These are phyloP conservation scores for Trichophyton simii DNA, from an alignment of 2,329 filamentous ascomycete species.

Conservation along the genomic window DNA sequence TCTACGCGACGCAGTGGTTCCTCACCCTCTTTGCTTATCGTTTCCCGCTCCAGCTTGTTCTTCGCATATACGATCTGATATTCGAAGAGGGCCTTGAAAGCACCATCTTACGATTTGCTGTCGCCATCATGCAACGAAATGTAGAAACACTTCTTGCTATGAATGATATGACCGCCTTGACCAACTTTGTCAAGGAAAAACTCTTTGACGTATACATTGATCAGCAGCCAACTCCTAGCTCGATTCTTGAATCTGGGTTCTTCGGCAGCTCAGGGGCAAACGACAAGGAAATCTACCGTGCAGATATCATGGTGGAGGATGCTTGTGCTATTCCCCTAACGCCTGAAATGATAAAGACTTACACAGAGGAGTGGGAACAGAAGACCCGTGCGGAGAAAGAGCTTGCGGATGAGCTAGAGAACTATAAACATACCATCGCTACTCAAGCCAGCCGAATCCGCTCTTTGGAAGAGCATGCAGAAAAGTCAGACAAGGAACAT, in stretches of 20 bases:
- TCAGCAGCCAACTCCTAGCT: conserved; percentile 79
- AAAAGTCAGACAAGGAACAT: conserved; percentile 81
- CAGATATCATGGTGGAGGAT: conserved; percentile 84
- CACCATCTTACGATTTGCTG: conserved; percentile 85
- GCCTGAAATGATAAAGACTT: conserved; percentile 65
- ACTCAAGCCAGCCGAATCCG: conserved; percentile 65
- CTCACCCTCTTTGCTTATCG: conserved; percentile 96
- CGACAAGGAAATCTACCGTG: conserved; percentile 92
- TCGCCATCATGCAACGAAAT: conserved; percentile 95
- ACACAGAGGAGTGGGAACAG: conserved; percentile 84
- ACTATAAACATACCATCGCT: conserved; percentile 53
- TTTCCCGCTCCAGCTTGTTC: conserved; percentile 87
- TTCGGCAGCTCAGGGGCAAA: conserved; percentile 81
- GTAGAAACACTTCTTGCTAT: conserved; percentile 62
- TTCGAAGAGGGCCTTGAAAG: conserved; percentile 77
- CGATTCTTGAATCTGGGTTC: conserved; percentile 89
- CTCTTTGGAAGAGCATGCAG: conserved; percentile 71
- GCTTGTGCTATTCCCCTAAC: conserved; percentile 80
- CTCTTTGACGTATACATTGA: conserved; percentile 97
- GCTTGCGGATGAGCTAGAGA: conserved; percentile 67
- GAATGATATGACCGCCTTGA: conserved; percentile 82
- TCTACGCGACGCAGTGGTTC: conserved; percentile 99
- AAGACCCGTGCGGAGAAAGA: conserved; percentile 71
- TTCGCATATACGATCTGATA: conserved; percentile 92
- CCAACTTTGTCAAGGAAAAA: conserved; percentile 81